Conservation (phyloP, 2,329 filamentous ascomycete genomes). For the Xylariaceae sp. region DNA sequence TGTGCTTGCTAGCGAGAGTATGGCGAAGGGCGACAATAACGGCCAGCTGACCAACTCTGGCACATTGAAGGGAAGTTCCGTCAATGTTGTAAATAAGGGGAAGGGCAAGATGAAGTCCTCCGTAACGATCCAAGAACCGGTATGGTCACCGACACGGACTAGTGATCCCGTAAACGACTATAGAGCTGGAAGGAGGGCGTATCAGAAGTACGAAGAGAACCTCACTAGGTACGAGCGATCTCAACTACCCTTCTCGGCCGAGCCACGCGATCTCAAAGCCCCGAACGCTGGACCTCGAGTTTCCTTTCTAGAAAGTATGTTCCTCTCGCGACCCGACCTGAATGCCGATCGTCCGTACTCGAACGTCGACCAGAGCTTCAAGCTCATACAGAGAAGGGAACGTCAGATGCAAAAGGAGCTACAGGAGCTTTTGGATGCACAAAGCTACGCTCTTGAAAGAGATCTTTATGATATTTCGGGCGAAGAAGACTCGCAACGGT, state of each 20-base stretch:
- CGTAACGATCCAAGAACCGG: conserved; percentile 14
- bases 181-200: conserved; percentile 3
- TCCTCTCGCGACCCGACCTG: conserved; percentile 15
- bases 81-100: conserved; percentile 1
- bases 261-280: conserved; percentile 7
- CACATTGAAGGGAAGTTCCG: neutral
- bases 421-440: conserved; percentile 55
- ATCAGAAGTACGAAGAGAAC: conserved; percentile 4
- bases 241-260: conserved; percentile 16
- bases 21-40: neutral
- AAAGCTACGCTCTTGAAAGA: conserved; percentile 48
- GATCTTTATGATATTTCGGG: conserved; percentile 23
- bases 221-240: conserved; percentile 13
- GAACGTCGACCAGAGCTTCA: conserved; percentile 26
- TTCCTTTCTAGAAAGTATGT: conserved; percentile 26
- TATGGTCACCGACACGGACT: conserved; percentile 8
- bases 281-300: conserved; percentile 8
- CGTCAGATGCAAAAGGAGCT: conserved; percentile 52
- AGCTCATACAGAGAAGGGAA: conserved; percentile 38
- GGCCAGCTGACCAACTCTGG: neutral
- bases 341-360: conserved; percentile 13
- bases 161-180: conserved; percentile 8
- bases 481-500: conserved; percentile 8
- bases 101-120: conserved; percentile 16
- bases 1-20: conserved; percentile 12